Evolutionary conservation across 352 stramenopile species (phyloP).

Genomic region (Phytophthora sansomeana): DNA sequence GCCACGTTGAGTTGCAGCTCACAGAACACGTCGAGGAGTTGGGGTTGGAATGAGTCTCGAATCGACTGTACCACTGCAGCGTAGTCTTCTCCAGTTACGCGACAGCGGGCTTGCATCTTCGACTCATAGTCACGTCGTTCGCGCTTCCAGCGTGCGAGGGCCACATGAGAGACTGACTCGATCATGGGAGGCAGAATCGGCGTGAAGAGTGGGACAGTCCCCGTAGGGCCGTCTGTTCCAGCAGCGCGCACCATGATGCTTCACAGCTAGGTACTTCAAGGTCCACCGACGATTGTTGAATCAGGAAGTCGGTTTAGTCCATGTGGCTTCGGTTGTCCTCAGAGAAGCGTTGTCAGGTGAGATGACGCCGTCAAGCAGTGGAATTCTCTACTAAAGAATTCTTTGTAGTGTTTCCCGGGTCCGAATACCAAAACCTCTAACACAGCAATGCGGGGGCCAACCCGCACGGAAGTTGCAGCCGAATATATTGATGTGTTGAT

Average conservation of each 20-base stretch:
- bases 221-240: neutral
- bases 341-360: neutral
- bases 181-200: neutral
- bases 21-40: neutral
- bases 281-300: neutral
- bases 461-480: too few species aligned
- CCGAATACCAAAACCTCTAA: neutral
- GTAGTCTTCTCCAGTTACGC: neutral
- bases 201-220: neutral
- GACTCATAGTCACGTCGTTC: neutral
- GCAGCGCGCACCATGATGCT: neutral
- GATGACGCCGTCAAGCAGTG: neutral
- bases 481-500: too few species aligned
- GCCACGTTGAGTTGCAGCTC: neutral
- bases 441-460: constrained; percentile 20
- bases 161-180: neutral
- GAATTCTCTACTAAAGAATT: constrained; percentile 1
- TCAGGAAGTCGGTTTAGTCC: neutral
- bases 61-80: neutral
- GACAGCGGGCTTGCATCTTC: constrained; percentile 3
- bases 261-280: neutral
- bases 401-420: neutral
- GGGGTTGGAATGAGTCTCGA: neutral
- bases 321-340: neutral
- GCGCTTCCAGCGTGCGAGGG: neutral